Base-by-base conservation (phyloP, 352 stramenopile genomes). In the Blastocystis sp. region DNA sequence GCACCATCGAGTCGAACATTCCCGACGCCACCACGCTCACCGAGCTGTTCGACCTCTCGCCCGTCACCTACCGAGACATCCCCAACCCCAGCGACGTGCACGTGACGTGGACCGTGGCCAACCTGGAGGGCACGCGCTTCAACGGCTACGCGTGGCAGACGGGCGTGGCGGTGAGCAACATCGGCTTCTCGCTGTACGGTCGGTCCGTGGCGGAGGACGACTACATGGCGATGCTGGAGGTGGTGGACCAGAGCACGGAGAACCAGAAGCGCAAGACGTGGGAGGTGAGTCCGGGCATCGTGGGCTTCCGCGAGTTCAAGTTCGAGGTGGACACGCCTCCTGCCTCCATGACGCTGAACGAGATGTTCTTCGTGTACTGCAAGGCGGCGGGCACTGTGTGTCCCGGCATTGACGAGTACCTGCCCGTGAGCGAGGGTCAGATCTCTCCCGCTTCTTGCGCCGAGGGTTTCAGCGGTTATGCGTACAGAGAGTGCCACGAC, bases 381-480 rank as follows among this genome's bases (percentile, higher is more conserved):
- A 81, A 81, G 28, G 48, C 71, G 10, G 21, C 11, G 21, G 71
- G 71, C 21, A 24, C 42, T 7, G 43, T 77, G 19, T 81, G 71
- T 66, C 57, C 48, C 21, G 71, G 43, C 10, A 38, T 48, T 68
- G 71, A 48, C 48, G 28, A n/a, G 28, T 81, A 65, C 45, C 71
- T 54, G 17, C 66, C 71, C 9, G 71, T 81, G 38, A 14, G 10
- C 21, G 71, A 81, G 34, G 71, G 71, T 65, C 71, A 81, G 71
- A 81, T 81, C 45, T 81, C 71, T n/a, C 45, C 71, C 45, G 21
- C 71, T 38, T 0, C 3, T 2, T 81, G 71, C 66, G 52, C 43
- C 24, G 57, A 66, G 2, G 71, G 71, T 0, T 65, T 63, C 21
- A 63, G 10, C 14, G 71, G 71, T 2, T 81, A 65, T 48, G 34